Conservation (phyloP, 2,329 filamentous ascomycete genomes). For the Xylariaceae sp. region DNA sequence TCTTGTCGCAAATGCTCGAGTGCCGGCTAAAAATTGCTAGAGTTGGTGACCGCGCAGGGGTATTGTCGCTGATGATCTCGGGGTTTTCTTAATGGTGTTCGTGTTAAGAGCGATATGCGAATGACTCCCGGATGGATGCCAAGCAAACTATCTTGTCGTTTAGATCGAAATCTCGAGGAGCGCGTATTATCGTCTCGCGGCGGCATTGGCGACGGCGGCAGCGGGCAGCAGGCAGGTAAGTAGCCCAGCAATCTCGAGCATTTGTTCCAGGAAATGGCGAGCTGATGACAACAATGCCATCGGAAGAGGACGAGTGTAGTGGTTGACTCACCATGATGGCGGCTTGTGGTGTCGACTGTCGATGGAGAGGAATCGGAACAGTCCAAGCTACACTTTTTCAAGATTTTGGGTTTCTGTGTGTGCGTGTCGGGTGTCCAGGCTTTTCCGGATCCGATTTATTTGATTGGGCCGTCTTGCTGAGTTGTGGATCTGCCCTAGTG, state of each 20-base stretch:
- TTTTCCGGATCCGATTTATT: slow-evolving; percentile 20
- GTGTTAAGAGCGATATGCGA: background rate
- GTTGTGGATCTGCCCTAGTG: slow-evolving; percentile 18
- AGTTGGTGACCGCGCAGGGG: background rate
- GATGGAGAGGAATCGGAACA: slow-evolving; percentile 20
- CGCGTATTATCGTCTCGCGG: slow-evolving; percentile 2
- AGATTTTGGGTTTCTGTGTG: slow-evolving; percentile 22
- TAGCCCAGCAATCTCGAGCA: slow-evolving; percentile 13
- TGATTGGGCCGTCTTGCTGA: slow-evolving; percentile 15
- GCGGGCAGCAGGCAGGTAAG: background rate
- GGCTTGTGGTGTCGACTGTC: slow-evolving; percentile 18
- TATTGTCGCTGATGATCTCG: background rate
- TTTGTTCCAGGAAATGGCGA: slow-evolving; percentile 13
- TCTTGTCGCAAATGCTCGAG: slow-evolving; percentile 19
- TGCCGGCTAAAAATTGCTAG: background rate
- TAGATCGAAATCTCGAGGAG: background rate
- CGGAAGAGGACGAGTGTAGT: background rate
- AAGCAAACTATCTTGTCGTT: background rate
- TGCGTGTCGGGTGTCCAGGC: slow-evolving; percentile 18
- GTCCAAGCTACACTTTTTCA: slow-evolving; percentile 18
- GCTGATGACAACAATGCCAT: slow-evolving; percentile 1
- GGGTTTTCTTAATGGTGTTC: background rate
- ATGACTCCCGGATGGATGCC: background rate
- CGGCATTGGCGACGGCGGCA: background rate
- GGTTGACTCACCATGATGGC: slow-evolving; percentile 20